phyloP scores from a whole-genome alignment of 345 rosid genomes.

The Nephelium lappaceum region DNA sequence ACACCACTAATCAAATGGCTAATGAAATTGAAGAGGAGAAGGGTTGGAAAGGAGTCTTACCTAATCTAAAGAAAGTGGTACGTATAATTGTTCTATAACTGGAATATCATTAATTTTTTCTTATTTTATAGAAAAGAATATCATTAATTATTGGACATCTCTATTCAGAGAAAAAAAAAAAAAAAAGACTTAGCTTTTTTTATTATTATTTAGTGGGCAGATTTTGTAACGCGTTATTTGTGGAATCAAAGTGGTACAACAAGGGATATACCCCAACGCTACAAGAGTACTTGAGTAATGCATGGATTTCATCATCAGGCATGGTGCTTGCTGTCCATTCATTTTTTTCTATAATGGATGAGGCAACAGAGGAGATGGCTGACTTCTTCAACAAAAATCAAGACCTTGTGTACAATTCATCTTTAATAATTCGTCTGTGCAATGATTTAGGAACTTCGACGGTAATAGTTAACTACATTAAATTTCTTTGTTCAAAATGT shows the following conservation, averaged over 20 bases:
- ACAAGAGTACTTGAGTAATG: slow-evolving; percentile 46
- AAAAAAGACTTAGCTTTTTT: no score
- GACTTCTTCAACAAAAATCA: slow-evolving; percentile 16
- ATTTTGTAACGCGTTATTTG: slow-evolving; percentile 44
- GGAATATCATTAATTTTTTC: background rate
- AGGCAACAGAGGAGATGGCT: slow-evolving; percentile 7
- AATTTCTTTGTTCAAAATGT: background rate
- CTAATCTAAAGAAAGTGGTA: slow-evolving; percentile 45
- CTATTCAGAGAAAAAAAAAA: no score
- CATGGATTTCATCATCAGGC: slow-evolving; percentile 49
- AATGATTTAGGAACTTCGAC: slow-evolving; percentile 49
- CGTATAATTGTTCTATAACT: background rate
- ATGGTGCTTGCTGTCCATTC: slow-evolving; percentile 35
- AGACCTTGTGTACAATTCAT: slow-evolving; percentile 35
- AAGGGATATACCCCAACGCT: slow-evolving; percentile 40
- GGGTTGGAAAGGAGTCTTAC: slow-evolving; percentile 30
- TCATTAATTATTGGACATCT: background rate
- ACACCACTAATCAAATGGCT: slow-evolving; percentile 38
- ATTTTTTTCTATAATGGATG: slow-evolving; percentile 26
- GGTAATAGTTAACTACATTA: slow-evolving; percentile 17
- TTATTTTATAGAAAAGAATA: background rate
- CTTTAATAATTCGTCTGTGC: slow-evolving; percentile 49
- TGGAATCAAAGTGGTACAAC: slow-evolving; percentile 55
- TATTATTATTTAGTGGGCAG: slow-evolving; percentile 46
- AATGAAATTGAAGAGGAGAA: slow-evolving; percentile 36